Evolutionary conservation across 202 grass and related monocot genomes (phyloP).

Genomic region (Zoysia matrella): DNA sequence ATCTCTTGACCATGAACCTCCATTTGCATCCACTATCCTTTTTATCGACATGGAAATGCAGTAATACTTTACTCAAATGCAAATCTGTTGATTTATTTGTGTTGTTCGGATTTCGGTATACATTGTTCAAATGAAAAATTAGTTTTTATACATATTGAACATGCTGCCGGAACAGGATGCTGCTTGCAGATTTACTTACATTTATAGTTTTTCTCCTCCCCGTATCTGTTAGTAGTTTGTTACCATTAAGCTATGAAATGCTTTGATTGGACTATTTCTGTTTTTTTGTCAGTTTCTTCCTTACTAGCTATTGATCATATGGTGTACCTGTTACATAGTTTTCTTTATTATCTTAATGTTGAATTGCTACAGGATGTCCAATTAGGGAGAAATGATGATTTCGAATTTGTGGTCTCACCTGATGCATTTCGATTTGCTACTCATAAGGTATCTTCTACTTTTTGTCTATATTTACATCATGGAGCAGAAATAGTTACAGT

Average conservation of each 20-base stretch:
- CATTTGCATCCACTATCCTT: neutral
- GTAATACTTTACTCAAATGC: neutral
- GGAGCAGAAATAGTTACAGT: conserved; percentile 21
- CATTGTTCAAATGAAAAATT: neutral
- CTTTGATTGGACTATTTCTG: conserved; percentile 15
- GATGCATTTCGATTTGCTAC: conserved; percentile 65
- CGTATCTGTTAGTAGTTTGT: neutral
- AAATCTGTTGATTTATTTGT: neutral
- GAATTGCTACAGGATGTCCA: conserved; percentile 62
- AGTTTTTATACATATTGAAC: too few relatives aligned
- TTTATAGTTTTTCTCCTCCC: neutral
- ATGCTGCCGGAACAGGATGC: neutral
- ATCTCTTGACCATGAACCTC: neutral
- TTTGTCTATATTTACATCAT: neutral
- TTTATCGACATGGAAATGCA: neutral
- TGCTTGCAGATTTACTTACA: neutral
- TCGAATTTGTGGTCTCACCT: conserved; percentile 79
- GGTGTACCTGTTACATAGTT: neutral
- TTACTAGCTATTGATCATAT: conserved; percentile 27
- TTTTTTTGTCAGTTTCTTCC: neutral
- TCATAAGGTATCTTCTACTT: conserved; percentile 56
- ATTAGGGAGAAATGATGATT: conserved; percentile 57
- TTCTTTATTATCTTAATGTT: conserved; percentile 21
- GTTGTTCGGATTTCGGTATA: neutral
- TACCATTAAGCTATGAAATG: conserved; percentile 16